Evolutionary conservation across 352 stramenopile species (phyloP), one percentile per base, ranked within the genome.

Genomic region (Pythium guiyangense): DNA sequence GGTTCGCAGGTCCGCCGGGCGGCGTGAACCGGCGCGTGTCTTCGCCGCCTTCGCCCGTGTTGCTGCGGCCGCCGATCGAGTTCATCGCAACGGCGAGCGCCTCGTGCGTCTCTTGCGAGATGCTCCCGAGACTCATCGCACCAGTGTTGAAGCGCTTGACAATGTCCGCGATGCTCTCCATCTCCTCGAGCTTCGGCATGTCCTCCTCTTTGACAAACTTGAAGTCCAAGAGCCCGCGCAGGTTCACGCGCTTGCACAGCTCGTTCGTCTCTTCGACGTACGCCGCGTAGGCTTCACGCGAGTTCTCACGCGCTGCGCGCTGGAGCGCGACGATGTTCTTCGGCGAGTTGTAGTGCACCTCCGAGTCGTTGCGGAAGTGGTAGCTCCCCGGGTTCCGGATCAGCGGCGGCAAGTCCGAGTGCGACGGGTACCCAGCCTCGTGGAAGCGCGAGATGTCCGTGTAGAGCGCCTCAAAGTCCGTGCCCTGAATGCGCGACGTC

Each of bases 111-210:
- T 99, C 96, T 59, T 90, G 86, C 43, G 90, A 98, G 59, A 99
- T 98, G 56, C 88, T 98, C 25, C 94, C 94, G 44, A 98, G 73
- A 69, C 90, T 98, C 94, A 99, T 98, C 17, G 96, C 94, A 48
- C 94, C 94, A 49, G 94, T 98, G 59, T 90, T 94, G 73, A 99
- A 99, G 34, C 96, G 93, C 77, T 98, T 98, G 10, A 98, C 90
- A 71, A 99, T 99, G 35, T 97, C 83, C 49, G 77, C 66, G 5
- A 87, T 76, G 26, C 90, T 92, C 64, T 99, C 94, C 64, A 98
- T 92, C 66, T 98, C 91, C 42, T 98, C 90, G 9, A 98, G 60
- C 20, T 89, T 87, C 12, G 75, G 75, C 62, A 98, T 88, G 35
- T 90, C 78, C 43, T 86, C 77, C 20, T 88, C 82, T 40, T 93